Base-by-base conservation (phyloP, 1,284 basidiomycete genomes). In the Apiotrichum brassicae region DNA sequence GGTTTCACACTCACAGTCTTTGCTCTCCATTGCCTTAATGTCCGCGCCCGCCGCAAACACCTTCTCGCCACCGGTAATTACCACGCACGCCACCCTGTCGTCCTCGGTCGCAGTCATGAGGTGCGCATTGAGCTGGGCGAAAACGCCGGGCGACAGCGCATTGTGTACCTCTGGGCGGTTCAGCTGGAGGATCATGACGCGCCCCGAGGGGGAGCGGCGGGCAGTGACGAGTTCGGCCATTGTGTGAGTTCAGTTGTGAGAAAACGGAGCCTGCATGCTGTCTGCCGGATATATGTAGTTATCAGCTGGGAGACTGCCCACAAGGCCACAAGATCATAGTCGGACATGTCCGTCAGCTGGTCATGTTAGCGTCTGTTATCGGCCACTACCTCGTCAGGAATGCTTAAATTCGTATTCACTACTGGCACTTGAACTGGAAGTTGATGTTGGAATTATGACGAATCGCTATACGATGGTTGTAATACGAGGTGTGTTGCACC, bases 131-230 rank as follows among this genome's bases (percentile, higher is more conserved):
- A 95, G 79, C 65, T 88, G 84, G 16, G 72, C 71, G 68, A 91
- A 84, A 49, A 94, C 77, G 8, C 87, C 83, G 13, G 82, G 80
- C 63, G 81, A 86, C 52, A 98, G 78, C 32, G 95, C 94, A 69
- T 97, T 97, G 60, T 97, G 79, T 20, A 89, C 89, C 66, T 95
- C 95, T 37, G 94, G 93, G 46, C 94, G 81, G 77, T 98, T 95
- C 65, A 98, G 80, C 13, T 87, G 91, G 70, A 98, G 82, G 60
- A 95, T 84, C 9, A 82, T 78, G 43, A 97, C 90, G 42, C 81
- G 81, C 16, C 68, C 63, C 8, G 57, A 57, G 6, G 46, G 37
- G 6, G 62, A 66, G 25, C 63, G 53, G 26, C 65, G 53, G 9
- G 66, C 42, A 34, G 72, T 51, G 43, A 74, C 66, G 32, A 39